phyloP scores from a whole-genome alignment of 331 rosid species.

The Pyrus hybrid region DNA sequence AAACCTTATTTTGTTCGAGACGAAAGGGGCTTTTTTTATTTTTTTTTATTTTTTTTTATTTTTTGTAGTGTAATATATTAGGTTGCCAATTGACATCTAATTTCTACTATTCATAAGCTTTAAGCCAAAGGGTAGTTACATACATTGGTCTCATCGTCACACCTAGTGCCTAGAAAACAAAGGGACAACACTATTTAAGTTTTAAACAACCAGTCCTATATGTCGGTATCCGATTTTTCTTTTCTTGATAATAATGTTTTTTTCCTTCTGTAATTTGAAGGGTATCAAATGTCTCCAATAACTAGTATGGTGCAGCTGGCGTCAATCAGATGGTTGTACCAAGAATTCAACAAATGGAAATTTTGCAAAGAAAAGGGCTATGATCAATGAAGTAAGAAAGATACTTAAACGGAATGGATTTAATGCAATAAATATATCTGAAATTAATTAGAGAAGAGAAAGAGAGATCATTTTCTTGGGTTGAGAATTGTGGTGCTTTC shows the following conservation, averaged over 20 bases:
- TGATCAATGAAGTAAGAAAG: slow-evolving; percentile 14
- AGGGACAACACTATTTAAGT: background rate
- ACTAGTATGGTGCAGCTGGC: slow-evolving; percentile 56
- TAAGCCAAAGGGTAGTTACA: background rate
- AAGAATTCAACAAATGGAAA: slow-evolving; percentile 43
- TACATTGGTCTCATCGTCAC: slow-evolving; percentile 39
- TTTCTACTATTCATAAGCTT: background rate
- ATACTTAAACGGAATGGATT: slow-evolving; percentile 19
- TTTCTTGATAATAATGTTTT: background rate
- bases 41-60: too few relatives aligned
- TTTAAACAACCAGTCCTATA: slow-evolving; percentile 25
- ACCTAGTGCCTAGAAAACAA: slow-evolving; percentile 20
- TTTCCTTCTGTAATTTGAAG: background rate
- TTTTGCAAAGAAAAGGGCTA: slow-evolving; percentile 14
- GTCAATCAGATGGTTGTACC: slow-evolving; percentile 25
- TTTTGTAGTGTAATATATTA: too few relatives aligned
- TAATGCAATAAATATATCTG: background rate
- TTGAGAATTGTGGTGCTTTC: slow-evolving; percentile 23
- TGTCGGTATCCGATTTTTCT: slow-evolving; percentile 5
- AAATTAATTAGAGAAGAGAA: background rate
- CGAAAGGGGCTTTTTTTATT: too few relatives aligned
- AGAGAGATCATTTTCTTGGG: slow-evolving; percentile 14
- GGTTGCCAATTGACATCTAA: background rate
- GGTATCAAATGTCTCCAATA: slow-evolving; percentile 37
- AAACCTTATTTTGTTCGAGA: too few relatives aligned